Percentiles rank a stretch among this genome's conserved stretches.
phyloP scores from a whole-genome alignment of 495 filamentous ascomycete genomes.

The Lasiosphaeris hirsuta region DNA sequence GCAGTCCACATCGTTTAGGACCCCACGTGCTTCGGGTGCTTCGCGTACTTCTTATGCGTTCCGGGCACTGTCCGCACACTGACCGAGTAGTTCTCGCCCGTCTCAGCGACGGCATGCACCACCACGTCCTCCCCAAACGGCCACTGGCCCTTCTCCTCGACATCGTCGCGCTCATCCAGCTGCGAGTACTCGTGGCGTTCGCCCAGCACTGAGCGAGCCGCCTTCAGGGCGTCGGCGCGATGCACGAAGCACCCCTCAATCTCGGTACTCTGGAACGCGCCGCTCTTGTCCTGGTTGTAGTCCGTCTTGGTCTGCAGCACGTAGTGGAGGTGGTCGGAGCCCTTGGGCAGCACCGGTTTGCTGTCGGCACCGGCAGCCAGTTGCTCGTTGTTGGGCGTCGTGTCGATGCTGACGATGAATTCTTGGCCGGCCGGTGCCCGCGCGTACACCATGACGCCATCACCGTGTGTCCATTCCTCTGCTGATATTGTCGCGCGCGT shows the following conservation, averaged over 20 bases:
- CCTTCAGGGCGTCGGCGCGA: conserved; percentile 28
- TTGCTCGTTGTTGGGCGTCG: conserved; percentile 34
- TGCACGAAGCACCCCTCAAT: conserved; percentile 38
- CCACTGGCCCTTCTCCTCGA: conserved; percentile 25
- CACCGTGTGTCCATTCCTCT: conserved; percentile 34
- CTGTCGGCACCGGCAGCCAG: conserved; percentile 22
- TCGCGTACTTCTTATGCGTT: conserved; percentile 20
- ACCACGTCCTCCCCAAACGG: conserved; percentile 45
- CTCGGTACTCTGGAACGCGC: conserved; percentile 32
- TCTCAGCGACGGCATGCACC: conserved; percentile 40
- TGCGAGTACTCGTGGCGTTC: conserved; percentile 32
- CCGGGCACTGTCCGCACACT: conserved; percentile 28
- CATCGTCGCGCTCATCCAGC: conserved; percentile 35
- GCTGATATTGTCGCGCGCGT: not conserved
- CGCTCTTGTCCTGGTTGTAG: conserved; percentile 36
- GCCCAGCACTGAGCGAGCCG: conserved; percentile 25
- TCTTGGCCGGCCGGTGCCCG: conserved; percentile 29
- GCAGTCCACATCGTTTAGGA: no score
- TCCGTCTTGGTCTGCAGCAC: conserved; percentile 40
- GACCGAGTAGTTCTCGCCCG: conserved; percentile 41
- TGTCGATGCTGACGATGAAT: conserved; percentile 38
- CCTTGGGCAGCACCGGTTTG: conserved; percentile 24
- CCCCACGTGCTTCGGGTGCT: not conserved
- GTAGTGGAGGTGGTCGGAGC: conserved; percentile 35
- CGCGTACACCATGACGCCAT: conserved; percentile 36